These are phyloP conservation scores for Acer campestre DNA, from an alignment of 345 rosid genomes.

Conservation along the genomic window DNA sequence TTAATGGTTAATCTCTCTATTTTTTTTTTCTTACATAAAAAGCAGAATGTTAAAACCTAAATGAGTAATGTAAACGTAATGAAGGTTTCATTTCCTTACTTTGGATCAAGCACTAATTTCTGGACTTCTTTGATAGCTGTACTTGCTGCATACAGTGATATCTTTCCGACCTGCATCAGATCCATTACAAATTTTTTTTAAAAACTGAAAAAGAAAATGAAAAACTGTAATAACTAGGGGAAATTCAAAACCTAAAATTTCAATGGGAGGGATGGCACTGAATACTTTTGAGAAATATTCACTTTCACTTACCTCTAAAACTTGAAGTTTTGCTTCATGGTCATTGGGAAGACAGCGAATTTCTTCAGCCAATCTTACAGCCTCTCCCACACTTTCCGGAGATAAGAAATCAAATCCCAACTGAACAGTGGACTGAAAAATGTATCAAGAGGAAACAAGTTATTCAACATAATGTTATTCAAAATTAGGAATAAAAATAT, in stretches of 20 bases:
- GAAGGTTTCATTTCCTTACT: constrained; percentile 48
- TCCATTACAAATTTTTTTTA: background rate
- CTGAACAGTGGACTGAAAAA: constrained; percentile 84
- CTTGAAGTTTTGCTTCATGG: constrained; percentile 84
- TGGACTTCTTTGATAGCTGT: constrained; percentile 96
- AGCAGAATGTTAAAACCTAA: background rate
- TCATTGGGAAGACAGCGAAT: constrained; percentile 83
- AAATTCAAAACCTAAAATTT: background rate
- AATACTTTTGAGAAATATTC: constrained; percentile 25
- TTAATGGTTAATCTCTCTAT: background rate
- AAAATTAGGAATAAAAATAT: background rate
- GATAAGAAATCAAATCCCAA: constrained; percentile 89
- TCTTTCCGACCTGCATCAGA: constrained; percentile 82
- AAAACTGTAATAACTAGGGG: too few relatives aligned
- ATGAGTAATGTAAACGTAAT: background rate
- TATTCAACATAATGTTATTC: background rate
- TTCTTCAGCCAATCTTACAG: constrained; percentile 77
- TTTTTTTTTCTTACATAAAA: background rate
- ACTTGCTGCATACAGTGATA: constrained; percentile 91
- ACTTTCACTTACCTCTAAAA: constrained; percentile 66
- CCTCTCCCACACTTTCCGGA: constrained; percentile 89
- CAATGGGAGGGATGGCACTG: constrained; percentile 16
- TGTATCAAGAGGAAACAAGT: constrained; percentile 10
- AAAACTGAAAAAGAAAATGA: background rate
- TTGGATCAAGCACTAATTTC: constrained; percentile 88